Conservation (phyloP, 169 alveolate genomes). For the Plasmodium yoelii region DNA sequence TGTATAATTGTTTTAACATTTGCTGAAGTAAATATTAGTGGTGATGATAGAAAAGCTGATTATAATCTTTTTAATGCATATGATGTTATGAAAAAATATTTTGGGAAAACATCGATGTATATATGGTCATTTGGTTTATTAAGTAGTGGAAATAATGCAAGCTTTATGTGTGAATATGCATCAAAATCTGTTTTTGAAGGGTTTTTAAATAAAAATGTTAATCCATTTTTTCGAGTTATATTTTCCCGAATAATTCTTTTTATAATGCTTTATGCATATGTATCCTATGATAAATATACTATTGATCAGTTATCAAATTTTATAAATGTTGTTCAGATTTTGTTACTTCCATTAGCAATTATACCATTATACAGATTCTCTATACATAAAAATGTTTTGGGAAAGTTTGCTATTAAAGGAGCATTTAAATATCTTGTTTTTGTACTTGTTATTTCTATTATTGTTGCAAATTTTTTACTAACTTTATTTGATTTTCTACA, state of each 20-base stretch:
- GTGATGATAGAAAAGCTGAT: conserved; percentile 27
- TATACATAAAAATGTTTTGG: conserved; percentile 73
- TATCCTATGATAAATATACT: conserved; percentile 54
- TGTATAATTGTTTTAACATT: conserved; percentile 74
- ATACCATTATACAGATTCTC: conserved; percentile 62
- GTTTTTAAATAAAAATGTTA: conserved; percentile 60
- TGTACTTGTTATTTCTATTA: conserved; percentile 53
- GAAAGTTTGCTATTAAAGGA: conserved; percentile 42
- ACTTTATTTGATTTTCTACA: conserved; percentile 45
- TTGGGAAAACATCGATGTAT: conserved; percentile 70
- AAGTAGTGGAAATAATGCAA: conserved; percentile 76
- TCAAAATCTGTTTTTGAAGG: conserved; percentile 73
- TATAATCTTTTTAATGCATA: conserved; percentile 70
- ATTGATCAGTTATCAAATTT: conserved; percentile 69
- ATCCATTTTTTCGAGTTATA: conserved; percentile 52
- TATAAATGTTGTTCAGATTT: conserved; percentile 64
- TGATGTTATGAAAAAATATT: conserved; percentile 69
- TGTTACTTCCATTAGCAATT: conserved; percentile 66
- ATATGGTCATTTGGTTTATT: conserved; percentile 76
- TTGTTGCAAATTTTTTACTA: conserved; percentile 34
- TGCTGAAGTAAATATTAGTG: conserved; percentile 56
- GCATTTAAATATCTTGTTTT: conserved; percentile 31
- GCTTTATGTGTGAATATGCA: conserved; percentile 77
- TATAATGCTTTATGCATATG: conserved; percentile 33
- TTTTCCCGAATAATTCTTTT: conserved; percentile 53